These are phyloP conservation scores for Austroboletus niveus DNA, from an alignment of 1,284 basidiomycete species.

Conservation along the genomic window DNA sequence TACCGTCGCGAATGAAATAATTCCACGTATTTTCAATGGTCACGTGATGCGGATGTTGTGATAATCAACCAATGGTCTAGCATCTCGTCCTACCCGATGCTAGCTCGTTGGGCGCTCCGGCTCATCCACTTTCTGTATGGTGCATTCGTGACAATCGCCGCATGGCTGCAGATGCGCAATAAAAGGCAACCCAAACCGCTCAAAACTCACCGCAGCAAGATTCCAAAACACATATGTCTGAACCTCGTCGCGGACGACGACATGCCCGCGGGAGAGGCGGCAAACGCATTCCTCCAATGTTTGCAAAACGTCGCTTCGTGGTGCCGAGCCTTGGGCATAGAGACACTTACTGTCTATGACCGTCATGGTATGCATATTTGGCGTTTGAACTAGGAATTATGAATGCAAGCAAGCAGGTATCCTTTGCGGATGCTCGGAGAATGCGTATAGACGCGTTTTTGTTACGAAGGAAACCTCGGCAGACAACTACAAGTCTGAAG, in stretches of 20 bases:
- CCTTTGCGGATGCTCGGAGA: slow-evolving; percentile 42
- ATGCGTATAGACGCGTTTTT: slow-evolving; percentile 38
- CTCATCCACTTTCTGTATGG: slow-evolving; percentile 59
- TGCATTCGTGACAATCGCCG: slow-evolving; percentile 40
- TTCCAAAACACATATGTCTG: slow-evolving; percentile 64
- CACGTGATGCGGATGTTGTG: slow-evolving; percentile 8
- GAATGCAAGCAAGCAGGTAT: slow-evolving; percentile 39
- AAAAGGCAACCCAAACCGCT: slow-evolving; percentile 45
- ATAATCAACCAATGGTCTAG: not conserved
- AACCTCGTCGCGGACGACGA: slow-evolving; percentile 47
- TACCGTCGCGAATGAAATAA: slow-evolving; percentile 3
- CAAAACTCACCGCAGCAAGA: slow-evolving; percentile 46
- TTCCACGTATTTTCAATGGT: slow-evolving; percentile 15
- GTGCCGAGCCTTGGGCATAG: slow-evolving; percentile 58
- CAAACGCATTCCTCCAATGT: slow-evolving; percentile 47
- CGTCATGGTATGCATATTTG: slow-evolving; percentile 50
- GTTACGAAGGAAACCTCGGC: slow-evolving; percentile 29
- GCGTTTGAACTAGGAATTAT: slow-evolving; percentile 4
- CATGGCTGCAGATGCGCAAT: slow-evolving; percentile 39
- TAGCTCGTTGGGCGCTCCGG: slow-evolving; percentile 45
- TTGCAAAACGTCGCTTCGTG: slow-evolving; percentile 54
- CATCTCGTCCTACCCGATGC: slow-evolving; percentile 23
- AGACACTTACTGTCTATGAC: slow-evolving; percentile 67
- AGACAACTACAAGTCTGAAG: slow-evolving; percentile 49
- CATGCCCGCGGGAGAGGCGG: slow-evolving; percentile 34